These are phyloP conservation scores for Aechmea fasciata DNA, from an alignment of 176 grass and related monocot genomes.

Conservation along the genomic window DNA sequence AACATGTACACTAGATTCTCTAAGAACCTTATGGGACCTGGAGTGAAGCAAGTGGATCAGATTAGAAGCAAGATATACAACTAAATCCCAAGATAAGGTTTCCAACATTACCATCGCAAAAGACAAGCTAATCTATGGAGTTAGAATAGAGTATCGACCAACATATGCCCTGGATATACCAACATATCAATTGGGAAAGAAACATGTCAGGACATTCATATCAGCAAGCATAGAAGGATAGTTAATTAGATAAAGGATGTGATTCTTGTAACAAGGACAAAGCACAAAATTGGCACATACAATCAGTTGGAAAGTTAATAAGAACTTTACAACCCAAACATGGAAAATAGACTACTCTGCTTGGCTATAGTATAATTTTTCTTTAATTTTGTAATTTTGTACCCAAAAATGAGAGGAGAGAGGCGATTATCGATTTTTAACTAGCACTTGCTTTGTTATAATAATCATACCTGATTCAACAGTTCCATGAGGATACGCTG, in stretches of 20 bases:
- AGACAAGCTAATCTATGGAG: too few species aligned
- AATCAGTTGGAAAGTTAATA: not conserved
- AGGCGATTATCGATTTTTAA: not conserved
- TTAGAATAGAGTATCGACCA: too few species aligned
- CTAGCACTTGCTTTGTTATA: not conserved
- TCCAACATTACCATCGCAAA: too few species aligned
- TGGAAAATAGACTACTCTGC: not conserved
- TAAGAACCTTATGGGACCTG: too few species aligned
- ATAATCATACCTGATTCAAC: slow-evolving; percentile 70
- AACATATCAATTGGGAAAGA: too few species aligned
- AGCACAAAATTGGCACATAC: not conserved
- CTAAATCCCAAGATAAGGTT: too few species aligned
- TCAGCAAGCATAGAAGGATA: not conserved
- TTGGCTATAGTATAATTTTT: not conserved
- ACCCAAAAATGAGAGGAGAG: too few species aligned
- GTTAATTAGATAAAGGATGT: not conserved
- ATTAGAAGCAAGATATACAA: too few species aligned
- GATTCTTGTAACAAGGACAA: not conserved
- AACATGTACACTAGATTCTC: too few species aligned
- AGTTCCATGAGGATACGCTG: slow-evolving; percentile 99
- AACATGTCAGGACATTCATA: not conserved
- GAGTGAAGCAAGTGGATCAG: too few species aligned
- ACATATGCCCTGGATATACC: too few species aligned
- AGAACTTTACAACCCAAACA: not conserved
- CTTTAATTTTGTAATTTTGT: not conserved